Percentiles rank a stretch among this genome's conserved stretches.
Evolutionary conservation across 2,329 filamentous ascomycete species (phyloP).

Genomic region (Tolypocladium sp.): DNA sequence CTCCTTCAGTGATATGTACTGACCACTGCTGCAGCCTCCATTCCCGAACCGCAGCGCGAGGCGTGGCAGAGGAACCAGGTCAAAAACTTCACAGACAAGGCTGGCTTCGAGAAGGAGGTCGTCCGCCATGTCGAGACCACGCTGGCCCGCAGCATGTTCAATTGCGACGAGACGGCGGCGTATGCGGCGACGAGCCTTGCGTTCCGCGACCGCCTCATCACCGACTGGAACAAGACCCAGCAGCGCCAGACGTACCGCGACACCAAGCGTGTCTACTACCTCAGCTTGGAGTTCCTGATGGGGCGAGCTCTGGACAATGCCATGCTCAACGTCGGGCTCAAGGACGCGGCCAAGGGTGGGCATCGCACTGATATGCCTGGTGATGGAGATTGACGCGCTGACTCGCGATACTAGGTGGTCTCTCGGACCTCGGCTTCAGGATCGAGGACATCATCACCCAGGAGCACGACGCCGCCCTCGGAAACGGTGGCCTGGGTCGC

Average conservation of each 20-base stretch:
- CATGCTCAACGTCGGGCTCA: slow-evolving; percentile 90
- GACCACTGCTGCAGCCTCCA: slow-evolving; percentile 43
- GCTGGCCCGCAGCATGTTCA: slow-evolving; percentile 90
- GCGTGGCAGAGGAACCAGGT: slow-evolving; percentile 62
- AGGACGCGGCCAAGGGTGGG: slow-evolving; percentile 72
- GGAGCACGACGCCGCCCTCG: slow-evolving; percentile 91
- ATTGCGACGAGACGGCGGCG: slow-evolving; percentile 90
- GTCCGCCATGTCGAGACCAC: slow-evolving; percentile 96
- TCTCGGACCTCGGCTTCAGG: slow-evolving; percentile 85
- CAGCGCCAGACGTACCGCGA: slow-evolving; percentile 88
- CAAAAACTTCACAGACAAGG: slow-evolving; percentile 64
- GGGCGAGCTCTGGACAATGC: slow-evolving; percentile 94
- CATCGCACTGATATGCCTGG: neutral
- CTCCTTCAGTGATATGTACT: neutral
- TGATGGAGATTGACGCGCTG: neutral
- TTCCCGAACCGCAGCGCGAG: slow-evolving; percentile 79
- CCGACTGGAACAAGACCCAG: slow-evolving; percentile 97
- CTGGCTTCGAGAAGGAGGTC: slow-evolving; percentile 79
- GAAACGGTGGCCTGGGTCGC: slow-evolving; percentile 90
- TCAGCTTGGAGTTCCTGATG: slow-evolving; percentile 97
- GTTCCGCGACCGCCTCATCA: slow-evolving; percentile 84
- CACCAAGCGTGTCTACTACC: slow-evolving; percentile 91
- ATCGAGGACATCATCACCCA: slow-evolving; percentile 93
- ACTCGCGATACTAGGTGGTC: slow-evolving; percentile 52
- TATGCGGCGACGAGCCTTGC: slow-evolving; percentile 88